Evolutionary conservation across 805 yeast species (phyloP).

Genomic region (Teunomyces cretensis): DNA sequence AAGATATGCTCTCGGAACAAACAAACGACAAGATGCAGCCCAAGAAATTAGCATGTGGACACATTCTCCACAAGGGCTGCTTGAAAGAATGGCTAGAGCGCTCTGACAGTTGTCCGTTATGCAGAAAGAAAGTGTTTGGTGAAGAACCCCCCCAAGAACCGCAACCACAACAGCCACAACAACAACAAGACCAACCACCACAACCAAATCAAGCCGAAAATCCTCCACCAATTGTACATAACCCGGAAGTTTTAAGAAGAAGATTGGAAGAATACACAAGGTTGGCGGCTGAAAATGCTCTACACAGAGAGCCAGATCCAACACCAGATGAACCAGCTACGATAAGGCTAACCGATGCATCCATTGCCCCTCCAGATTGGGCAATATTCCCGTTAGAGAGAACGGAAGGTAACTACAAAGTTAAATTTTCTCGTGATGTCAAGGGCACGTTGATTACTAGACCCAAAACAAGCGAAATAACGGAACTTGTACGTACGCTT

Average conservation of each 20-base stretch:
- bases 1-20: constrained; percentile 62
- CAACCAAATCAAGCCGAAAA: too few species aligned
- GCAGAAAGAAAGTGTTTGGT: constrained; percentile 65
- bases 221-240: constrained; percentile 6
- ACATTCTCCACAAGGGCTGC: constrained; percentile 86
- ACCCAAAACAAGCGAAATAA: not conserved
- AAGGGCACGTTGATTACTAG: not conserved
- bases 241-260: constrained; percentile 6
- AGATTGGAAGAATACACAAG: constrained; percentile 4
- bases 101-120: constrained; percentile 90
- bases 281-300: not conserved
- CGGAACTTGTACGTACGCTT: not conserved
- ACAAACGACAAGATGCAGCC: constrained; percentile 45
- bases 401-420: constrained; percentile 7
- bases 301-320: not conserved
- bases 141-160: not conserved
- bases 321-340: constrained; percentile 5
- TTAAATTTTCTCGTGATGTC: constrained; percentile 16
- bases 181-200: not conserved
- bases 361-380: constrained; percentile 33
- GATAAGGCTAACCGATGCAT: constrained; percentile 22
- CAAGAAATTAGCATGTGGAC: constrained; percentile 79
- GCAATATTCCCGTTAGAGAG: constrained; percentile 23
- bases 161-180: not conserved
- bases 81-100: constrained; percentile 90